Evolutionary conservation across 176 grass and related monocot genomes (phyloP), one percentile per base, ranked within the genome.

Genomic region (Ensete glaucum): DNA sequence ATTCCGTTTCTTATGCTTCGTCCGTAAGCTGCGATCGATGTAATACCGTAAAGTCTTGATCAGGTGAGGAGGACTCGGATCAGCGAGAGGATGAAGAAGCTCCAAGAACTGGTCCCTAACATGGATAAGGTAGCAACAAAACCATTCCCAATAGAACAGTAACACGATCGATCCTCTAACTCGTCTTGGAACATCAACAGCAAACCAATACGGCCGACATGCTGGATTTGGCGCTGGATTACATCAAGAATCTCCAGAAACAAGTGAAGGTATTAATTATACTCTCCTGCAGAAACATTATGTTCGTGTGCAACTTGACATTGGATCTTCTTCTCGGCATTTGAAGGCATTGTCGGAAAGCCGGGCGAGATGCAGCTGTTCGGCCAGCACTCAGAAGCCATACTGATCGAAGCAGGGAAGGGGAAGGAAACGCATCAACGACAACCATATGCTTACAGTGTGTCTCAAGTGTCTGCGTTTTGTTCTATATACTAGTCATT

Each of bases 161-260:
- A 73, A 62, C 25, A 12, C 11, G 8, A 8, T 5, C 25, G 13
- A 9, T n/a, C 9, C 21, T 43, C 13, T 43, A 68, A 68, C 9
- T 68, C 15, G 25, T 68, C 26, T 13, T 6, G 27, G 12, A 68
- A 34, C 22, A 43, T 68, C 65, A 80, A 81, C 90, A 97, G 93
- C 93, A 97, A 97, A 97, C 93, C 34, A 97, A 97, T 85, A 97
- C 93, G 3, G 81, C 93, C 64, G 93, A 97, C 87, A 93, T 93
- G 93, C 78, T 97, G 77, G 93, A 97, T 85, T 83, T 97, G 83
- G 90, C 93, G 9, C 88, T 93, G 50, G 93, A 97, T 62, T 93
- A 97, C 87, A 97, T 97, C 82, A 97, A 93, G 79, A 90, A 97
- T 21, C 93, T 97, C 77, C 93, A 97, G 85, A 83, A 90, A 72